Conservation (phyloP, 768 basidiomycete species). For the Harrya chromipes region DNA sequence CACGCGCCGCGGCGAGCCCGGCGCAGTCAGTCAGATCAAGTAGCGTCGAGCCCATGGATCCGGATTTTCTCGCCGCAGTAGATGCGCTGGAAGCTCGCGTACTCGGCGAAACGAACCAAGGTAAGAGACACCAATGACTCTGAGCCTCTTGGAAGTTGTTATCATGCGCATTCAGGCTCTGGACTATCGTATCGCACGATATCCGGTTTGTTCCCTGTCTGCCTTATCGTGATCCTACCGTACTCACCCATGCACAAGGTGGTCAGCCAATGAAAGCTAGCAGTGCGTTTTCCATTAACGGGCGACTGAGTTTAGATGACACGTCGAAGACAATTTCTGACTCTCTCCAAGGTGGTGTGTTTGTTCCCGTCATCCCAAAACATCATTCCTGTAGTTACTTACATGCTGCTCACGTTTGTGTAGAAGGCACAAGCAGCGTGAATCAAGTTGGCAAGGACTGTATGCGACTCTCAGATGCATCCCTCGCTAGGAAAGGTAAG, state of each 20-base stretch:
- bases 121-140: constrained; percentile 3
- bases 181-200: neutral
- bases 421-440: neutral
- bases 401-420: constrained; percentile 8
- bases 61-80: constrained; percentile 35
- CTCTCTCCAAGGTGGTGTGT: constrained; percentile 19
- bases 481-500: constrained; percentile 40
- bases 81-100: constrained; percentile 44
- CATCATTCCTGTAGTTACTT: neutral
- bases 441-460: constrained; percentile 3
- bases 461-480: neutral
- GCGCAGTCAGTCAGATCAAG: constrained; percentile 3
- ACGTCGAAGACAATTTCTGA: neutral
- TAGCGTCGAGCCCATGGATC: constrained; percentile 21
- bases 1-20: constrained; percentile 10
- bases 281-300: constrained; percentile 8
- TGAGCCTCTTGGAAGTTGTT: neutral
- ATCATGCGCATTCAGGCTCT: neutral
- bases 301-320: neutral
- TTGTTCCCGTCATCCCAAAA: neutral
- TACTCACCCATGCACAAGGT: constrained; percentile 6
- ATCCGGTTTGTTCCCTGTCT: constrained; percentile 6
- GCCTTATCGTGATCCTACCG: neutral
- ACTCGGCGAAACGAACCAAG: constrained; percentile 8
- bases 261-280: neutral